Evolutionary conservation across 164 flowering plant species (phyloP), one percentile per base, ranked within the genome.

Genomic region (Platanus orientalis): DNA sequence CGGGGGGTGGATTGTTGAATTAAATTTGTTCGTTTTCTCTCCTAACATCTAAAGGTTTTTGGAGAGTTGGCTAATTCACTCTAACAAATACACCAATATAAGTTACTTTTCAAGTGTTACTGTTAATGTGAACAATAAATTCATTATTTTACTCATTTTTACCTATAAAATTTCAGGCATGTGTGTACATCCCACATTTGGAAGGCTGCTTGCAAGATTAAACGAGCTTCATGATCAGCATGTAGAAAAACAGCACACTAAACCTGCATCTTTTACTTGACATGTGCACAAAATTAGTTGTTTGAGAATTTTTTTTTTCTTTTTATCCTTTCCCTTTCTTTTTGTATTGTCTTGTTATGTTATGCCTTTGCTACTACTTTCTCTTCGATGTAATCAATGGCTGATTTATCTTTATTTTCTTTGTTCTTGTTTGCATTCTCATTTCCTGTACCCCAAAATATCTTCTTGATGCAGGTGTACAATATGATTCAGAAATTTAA

Each of bases 401-500:
- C 42, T 7, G 9, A 7, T 36, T 36, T 36, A 36, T 36, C 42
- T 1, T 29, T 7, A 16, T 54, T 52, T 6, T 23, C 39, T 20
- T 9, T 45, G 10, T 29, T 50, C 17, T 9, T 45, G 10, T 29
- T 50, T 42, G 1, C n/a, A 6, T 19, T 25, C 20, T 58, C 24
- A 58, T 36, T 69, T 39, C 57, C 44, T 61, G 19, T 28, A 39
- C 13, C 30, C 14, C 48, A n/a, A n/a, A n/a, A n/a, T 39, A 13
- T 28, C 32, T 42, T 39, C 53, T 26, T 16, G 44, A 42, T 75
- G 80, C 75, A 90, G 94, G 94, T 84, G 45, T 84, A 83, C 57
- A 67, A 70, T 21, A 88, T 90, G 94, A 75, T 84, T 73, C 75
- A 88, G 68, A 72, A 78, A 64, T 80, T 76, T 62, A 85, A 84